These are phyloP conservation scores for Fomes fomentarius DNA, from an alignment of 1,284 basidiomycete species.

Conservation along the genomic window DNA sequence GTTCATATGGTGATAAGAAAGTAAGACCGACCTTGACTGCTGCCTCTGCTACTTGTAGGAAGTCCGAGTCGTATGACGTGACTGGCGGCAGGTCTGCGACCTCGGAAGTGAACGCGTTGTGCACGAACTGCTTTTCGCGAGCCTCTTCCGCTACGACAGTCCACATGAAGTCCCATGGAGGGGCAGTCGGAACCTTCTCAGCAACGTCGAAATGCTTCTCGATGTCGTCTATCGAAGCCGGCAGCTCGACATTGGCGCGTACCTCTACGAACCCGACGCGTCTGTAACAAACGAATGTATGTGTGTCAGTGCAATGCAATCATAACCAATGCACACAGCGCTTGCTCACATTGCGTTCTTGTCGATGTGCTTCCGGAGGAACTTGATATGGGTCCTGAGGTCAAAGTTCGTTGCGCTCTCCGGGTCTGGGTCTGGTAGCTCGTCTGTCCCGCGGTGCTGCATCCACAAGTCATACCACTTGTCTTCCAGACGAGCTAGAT, in stretches of 20 bases:
- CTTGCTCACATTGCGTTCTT: constrained; percentile 80
- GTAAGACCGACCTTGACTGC: constrained; percentile 62
- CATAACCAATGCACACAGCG: too few relatives aligned
- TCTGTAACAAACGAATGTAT: too few relatives aligned
- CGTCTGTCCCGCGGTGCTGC: constrained; percentile 65
- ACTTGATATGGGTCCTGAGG: constrained; percentile 75
- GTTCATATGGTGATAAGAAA: too few relatives aligned
- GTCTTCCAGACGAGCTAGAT: constrained; percentile 80
- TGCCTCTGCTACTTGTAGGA: constrained; percentile 60
- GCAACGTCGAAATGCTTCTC: constrained; percentile 49
- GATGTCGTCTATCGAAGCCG: constrained; percentile 52
- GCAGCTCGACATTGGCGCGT: constrained; percentile 43
- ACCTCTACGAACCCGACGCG: constrained; percentile 60
- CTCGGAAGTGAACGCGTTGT: constrained; percentile 57
- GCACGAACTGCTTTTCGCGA: constrained; percentile 70
- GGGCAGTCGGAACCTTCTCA: constrained; percentile 44
- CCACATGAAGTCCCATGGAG: constrained; percentile 77
- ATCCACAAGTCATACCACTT: constrained; percentile 81
- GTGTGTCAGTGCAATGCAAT: too few relatives aligned
- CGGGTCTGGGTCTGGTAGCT: constrained; percentile 75
- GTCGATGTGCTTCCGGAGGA: constrained; percentile 80
- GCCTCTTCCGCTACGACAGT: constrained; percentile 69
- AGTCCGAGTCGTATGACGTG: constrained; percentile 38
- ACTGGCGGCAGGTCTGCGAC: constrained; percentile 41
- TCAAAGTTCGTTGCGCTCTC: constrained; percentile 75